phyloP scores from a whole-genome alignment of 192 early-diverging fungal species.

The Tieghemiomyces parasiticus region DNA sequence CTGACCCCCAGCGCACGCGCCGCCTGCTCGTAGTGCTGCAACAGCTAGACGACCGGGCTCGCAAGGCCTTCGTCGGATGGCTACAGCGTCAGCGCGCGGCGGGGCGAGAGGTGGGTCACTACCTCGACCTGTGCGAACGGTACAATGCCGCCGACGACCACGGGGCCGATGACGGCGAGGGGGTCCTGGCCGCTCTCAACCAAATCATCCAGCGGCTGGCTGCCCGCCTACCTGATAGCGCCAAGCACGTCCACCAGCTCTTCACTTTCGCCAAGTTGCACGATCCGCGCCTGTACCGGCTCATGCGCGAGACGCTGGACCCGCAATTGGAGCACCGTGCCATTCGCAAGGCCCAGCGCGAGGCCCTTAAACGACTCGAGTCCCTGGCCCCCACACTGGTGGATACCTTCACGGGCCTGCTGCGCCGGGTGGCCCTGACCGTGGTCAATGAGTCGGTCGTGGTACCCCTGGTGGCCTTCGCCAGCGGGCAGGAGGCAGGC shows the following conservation, averaged over 20 bases:
- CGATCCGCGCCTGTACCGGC: constrained; percentile 46
- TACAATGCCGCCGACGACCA: constrained; percentile 36
- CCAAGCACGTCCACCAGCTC: constrained; percentile 41
- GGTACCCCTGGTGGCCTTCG: constrained; percentile 36
- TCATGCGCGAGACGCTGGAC: constrained; percentile 58
- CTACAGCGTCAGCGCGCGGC: constrained; percentile 54
- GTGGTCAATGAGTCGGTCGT: constrained; percentile 56
- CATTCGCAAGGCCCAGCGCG: constrained; percentile 56
- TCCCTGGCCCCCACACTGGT: constrained; percentile 34
- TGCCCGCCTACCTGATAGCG: constrained; percentile 44
- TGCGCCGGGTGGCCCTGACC: constrained; percentile 59
- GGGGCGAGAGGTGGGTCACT: constrained; percentile 38
- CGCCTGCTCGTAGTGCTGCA: constrained; percentile 54
- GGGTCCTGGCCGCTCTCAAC: constrained; percentile 30
- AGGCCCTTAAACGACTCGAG: constrained; percentile 49
- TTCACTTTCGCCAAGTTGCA: constrained; percentile 54
- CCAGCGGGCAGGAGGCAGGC: constrained; percentile 10
- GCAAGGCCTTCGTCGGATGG: constrained; percentile 58
- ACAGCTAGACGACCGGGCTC: constrained; percentile 45
- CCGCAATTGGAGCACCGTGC: constrained; percentile 48
- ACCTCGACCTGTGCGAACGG: constrained; percentile 45
- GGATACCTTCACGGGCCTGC: constrained; percentile 57
- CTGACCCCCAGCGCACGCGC: constrained; percentile 22
- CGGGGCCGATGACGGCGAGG: constrained; percentile 23
- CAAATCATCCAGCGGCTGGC: constrained; percentile 36